Evolutionary conservation across 805 yeast genomes (phyloP), one percentile per base, ranked within the genome.

Genomic region (Clavispora santaluciae): DNA sequence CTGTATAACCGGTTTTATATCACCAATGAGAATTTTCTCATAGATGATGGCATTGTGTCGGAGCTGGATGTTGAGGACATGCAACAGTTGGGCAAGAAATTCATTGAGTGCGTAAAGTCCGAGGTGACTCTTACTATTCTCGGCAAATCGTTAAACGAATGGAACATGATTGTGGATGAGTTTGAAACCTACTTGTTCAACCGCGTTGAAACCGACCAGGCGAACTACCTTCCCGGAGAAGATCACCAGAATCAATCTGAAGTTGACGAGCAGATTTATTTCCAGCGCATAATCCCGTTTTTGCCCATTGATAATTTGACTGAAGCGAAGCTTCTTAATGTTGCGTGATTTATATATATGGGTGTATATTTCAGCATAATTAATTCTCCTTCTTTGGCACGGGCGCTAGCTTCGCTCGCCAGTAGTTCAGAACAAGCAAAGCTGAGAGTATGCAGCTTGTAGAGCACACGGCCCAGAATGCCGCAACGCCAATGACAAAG

Each of bases 101-200:
- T 44, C 15, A 15, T 25, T 7, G 9, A 25, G 16, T 21, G 9
- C 31, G 31, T 41, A 20, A 20, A n/a, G 11, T 30, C 22, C 6
- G 42, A 40, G 8, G 31, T 40, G n/a, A 41, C 40, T 6, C 37
- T 43, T 23, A 18, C 30, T 12, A 33, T 41, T 4, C 50, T 74
- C 24, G 82, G 81, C 9, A 69, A 70, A 40, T 63, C 76, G 7
- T 50, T 79, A 38, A 74, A 71, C 49, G 85, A 78, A 49, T 75
- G 80, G 73, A 70, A 72, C 41, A 23, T 42, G 3, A 56, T 66
- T 31, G 72, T 76, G 17, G 64, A 66, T 11, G 80, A 75, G 49
- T 73, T 73, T 53, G 76, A 72, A 47, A 39, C 44, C 5, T 75
- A 65, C 43, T 54, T 72, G 43, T 53, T 52, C 39, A 51, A 50